These are phyloP conservation scores for Chalciporus piperatoides DNA, from an alignment of 1,284 basidiomycete genomes.

Conservation along the genomic window DNA sequence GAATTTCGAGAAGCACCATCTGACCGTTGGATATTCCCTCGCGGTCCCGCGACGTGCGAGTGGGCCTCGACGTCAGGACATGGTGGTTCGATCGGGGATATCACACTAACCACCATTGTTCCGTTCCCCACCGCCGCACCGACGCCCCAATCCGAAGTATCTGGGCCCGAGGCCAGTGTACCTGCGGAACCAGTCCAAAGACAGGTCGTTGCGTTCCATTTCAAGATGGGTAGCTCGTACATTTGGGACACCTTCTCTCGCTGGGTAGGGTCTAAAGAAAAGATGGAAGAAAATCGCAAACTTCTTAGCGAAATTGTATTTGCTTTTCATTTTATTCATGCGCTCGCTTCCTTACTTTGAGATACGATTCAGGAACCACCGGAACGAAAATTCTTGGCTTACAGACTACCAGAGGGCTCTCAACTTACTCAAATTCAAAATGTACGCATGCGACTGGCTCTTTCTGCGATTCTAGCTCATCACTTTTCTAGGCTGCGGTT, in stretches of 20 bases:
- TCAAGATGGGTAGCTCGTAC: slow-evolving; percentile 42
- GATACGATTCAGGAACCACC: slow-evolving; percentile 33
- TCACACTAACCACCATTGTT: slow-evolving; percentile 39
- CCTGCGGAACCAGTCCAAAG: slow-evolving; percentile 9
- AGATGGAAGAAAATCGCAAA: slow-evolving; percentile 40
- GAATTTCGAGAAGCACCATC: slow-evolving; percentile 60
- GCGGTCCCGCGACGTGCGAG: slow-evolving; percentile 50
- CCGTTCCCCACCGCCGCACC: slow-evolving; percentile 29
- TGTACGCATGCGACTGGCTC: slow-evolving; percentile 33
- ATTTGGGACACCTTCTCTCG: slow-evolving; percentile 53
- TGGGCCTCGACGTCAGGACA: slow-evolving; percentile 22
- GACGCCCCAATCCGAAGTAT: slow-evolving; percentile 8
- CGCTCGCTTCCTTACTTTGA: slow-evolving; percentile 2
- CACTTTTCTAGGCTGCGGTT: slow-evolving; percentile 40
- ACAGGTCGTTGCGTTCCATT: slow-evolving; percentile 45
- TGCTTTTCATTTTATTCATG: not conserved
- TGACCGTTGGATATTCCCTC: slow-evolving; percentile 64
- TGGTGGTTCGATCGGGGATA: slow-evolving; percentile 30
- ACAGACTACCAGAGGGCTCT: slow-evolving; percentile 53
- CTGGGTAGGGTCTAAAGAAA: slow-evolving; percentile 56
- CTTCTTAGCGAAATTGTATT: slow-evolving; percentile 43
- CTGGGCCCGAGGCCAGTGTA: slow-evolving; percentile 12
- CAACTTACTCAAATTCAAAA: slow-evolving; percentile 55
- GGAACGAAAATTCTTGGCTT: slow-evolving; percentile 50
- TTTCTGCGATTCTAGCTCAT: not conserved